These are phyloP conservation scores for Articulospora tetracladia DNA, from an alignment of 495 filamentous ascomycete genomes.

Conservation along the genomic window DNA sequence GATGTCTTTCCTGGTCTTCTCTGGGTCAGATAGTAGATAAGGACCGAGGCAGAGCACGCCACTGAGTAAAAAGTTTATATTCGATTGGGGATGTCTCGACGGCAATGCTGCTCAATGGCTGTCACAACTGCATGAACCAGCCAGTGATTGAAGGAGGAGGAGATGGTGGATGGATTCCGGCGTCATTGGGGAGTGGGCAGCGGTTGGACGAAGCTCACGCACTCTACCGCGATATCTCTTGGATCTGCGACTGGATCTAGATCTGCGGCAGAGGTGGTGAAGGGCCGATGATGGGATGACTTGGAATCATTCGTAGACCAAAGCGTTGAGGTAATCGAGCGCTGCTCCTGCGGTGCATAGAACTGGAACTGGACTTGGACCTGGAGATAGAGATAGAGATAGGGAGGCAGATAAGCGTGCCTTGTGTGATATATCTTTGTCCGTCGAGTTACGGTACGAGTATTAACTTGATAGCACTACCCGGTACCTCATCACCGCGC, in stretches of 20 bases:
- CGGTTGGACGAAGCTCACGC: not conserved
- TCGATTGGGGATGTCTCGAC: not conserved
- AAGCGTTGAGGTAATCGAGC: not conserved
- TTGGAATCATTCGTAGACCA: too few species aligned
- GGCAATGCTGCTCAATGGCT: constrained; percentile 12
- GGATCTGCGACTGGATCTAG: not conserved
- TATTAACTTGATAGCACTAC: constrained; percentile 6
- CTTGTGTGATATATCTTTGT: not conserved
- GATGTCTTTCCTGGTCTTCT: not conserved
- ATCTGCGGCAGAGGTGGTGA: not conserved
- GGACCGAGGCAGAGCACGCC: not conserved
- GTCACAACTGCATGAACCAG: constrained; percentile 20
- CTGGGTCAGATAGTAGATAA: constrained; percentile 6
- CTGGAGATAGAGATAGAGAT: too few species aligned
- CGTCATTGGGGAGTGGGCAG: constrained; percentile 24
- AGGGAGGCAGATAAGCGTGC: not conserved
- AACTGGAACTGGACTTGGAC: too few species aligned
- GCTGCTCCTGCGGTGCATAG: too few species aligned
- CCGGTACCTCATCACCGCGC: constrained; percentile 9
- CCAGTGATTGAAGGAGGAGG: constrained; percentile 24
- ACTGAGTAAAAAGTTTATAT: not conserved
- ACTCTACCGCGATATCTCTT: not conserved
- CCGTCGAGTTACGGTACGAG: not conserved
- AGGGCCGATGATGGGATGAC: not conserved
- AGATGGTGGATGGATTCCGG: constrained; percentile 16